Percentiles rank a stretch among this genome's conserved stretches.
These are phyloP conservation scores for Cordyceps tenuipes DNA, from an alignment of 2,329 filamentous ascomycete genomes.

Conservation along the genomic window DNA sequence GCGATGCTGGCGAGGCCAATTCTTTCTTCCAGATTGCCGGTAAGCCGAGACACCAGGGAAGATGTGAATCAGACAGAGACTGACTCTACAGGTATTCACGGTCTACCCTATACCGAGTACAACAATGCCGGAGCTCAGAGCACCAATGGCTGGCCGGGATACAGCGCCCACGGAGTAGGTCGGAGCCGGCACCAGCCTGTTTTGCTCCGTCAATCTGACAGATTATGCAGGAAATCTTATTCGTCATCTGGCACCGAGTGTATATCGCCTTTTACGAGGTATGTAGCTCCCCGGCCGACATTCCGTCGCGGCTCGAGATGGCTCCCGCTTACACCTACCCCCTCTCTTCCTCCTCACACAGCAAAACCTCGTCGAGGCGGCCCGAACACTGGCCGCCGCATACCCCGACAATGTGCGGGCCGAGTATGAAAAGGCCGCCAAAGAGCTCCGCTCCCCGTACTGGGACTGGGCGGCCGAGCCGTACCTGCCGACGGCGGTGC, in stretches of 20 bases:
- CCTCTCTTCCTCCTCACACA: slow-evolving; percentile 22
- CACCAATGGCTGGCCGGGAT: slow-evolving; percentile 29
- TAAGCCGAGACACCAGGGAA: slow-evolving; percentile 17
- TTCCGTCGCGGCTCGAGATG: no score
- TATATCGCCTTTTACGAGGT: slow-evolving; percentile 48
- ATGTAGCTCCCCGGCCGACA: slow-evolving; percentile 8
- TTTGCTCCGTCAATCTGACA: neutral
- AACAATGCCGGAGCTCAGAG: slow-evolving; percentile 28
- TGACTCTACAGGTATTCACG: slow-evolving; percentile 30
- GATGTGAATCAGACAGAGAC: neutral
- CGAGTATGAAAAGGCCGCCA: slow-evolving; percentile 36
- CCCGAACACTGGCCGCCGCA: slow-evolving; percentile 35
- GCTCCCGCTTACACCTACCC: neutral
- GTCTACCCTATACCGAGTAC: slow-evolving; percentile 34
- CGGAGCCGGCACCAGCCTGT: neutral
- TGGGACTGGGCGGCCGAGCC: slow-evolving; percentile 46
- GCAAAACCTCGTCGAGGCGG: slow-evolving; percentile 43
- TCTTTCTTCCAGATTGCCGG: slow-evolving; percentile 45
- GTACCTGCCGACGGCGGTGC: slow-evolving; percentile 32
- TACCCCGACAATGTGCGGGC: slow-evolving; percentile 29
- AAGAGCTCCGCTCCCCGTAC: slow-evolving; percentile 39
- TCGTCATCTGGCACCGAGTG: slow-evolving; percentile 48
- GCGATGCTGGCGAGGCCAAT: slow-evolving; percentile 30
- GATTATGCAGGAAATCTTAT: slow-evolving; percentile 34
- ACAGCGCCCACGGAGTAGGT: slow-evolving; percentile 40